Base-by-base conservation (phyloP, 2,329 filamentous ascomycete genomes). In the Penicillium sp. region DNA sequence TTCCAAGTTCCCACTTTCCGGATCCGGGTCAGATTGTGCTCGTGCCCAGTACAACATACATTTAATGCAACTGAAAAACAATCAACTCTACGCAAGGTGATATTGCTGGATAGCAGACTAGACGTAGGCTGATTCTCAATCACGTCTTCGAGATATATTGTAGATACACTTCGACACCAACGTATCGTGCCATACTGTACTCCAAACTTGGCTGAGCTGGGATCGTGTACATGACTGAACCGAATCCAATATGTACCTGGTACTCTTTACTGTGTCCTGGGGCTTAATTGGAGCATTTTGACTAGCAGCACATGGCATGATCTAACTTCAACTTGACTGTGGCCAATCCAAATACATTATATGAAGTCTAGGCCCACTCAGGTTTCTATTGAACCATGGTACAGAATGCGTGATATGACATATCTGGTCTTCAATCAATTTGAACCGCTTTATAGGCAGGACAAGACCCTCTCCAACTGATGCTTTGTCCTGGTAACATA, bases 21-120 rank as follows among this genome's bases (percentile, higher is more conserved):
- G 27, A 23, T 50, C 46, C 45, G 38, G 49, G 47, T 49, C 55
- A 41, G 40, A 58, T 57, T 47, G 42, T 57, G 56, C 53, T 58
- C 43, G 53, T 51, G 34, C 47, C 55, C 38, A 29, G 50, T 27
- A 34, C 36, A 13, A 14, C 23, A 10, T 39, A 48, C 35, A 48
- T 18, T 14, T 19, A 47, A 26, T 9, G 16, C 35, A 26, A 4
- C 11, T 30, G 16, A 38, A 29, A 52, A 34, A 49, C 29, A 47
- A 27, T 47, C 39, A 49, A 36, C 18, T 39, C 47, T 43, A 18
- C 47, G 34, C 48, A 44, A 14, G 32, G 19, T 14, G 1, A 14
- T 32, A 23, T 23, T 23, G 3, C 23, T 23, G 23, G 23, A n/a
- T n/a, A n/a, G n/a, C 5, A 23, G 23, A 23, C 23, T 23, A 23